Evolutionary conservation across 257 asterid genomes (phyloP).

Genomic region (Datura wrightii): DNA sequence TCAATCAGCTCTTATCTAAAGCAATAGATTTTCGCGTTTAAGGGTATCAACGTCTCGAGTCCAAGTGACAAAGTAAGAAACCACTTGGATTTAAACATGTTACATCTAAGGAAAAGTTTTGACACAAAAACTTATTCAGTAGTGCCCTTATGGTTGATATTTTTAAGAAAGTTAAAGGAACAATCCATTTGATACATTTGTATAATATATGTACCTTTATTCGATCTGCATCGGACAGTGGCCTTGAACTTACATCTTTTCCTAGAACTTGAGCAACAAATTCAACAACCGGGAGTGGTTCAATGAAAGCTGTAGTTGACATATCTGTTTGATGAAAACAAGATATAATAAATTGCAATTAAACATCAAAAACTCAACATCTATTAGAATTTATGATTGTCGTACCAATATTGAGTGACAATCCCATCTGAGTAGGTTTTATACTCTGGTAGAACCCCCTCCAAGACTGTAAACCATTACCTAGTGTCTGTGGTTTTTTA

Average conservation of each 20-base stretch:
- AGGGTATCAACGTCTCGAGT: too few species aligned
- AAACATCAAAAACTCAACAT: not conserved
- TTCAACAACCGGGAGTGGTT: slow-evolving; percentile 94
- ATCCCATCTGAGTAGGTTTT: slow-evolving; percentile 98
- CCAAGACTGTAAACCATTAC: slow-evolving; percentile 99
- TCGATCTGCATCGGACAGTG: slow-evolving; percentile 87
- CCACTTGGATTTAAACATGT: too few species aligned
- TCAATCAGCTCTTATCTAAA: not conserved
- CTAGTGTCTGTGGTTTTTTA: slow-evolving; percentile 84
- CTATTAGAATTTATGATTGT: not conserved
- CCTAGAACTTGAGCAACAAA: slow-evolving; percentile 88
- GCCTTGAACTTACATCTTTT: slow-evolving; percentile 83
- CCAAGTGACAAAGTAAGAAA: too few species aligned
- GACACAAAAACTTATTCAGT: too few species aligned
- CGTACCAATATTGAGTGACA: slow-evolving; percentile 92
- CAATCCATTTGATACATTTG: not conserved
- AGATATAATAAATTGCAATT: not conserved
- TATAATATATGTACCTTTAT: slow-evolving; percentile 58
- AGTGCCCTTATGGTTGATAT: not conserved
- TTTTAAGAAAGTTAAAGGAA: not conserved
- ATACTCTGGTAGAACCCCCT: slow-evolving; percentile 98
- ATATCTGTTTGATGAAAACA: slow-evolving; percentile 57
- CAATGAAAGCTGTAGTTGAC: slow-evolving; percentile 98
- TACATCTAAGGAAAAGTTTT: too few species aligned
- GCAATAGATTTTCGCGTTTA: not conserved